Conservation (phyloP, 164 flowering plant genomes). For the Aristolochia fimbriata region DNA sequence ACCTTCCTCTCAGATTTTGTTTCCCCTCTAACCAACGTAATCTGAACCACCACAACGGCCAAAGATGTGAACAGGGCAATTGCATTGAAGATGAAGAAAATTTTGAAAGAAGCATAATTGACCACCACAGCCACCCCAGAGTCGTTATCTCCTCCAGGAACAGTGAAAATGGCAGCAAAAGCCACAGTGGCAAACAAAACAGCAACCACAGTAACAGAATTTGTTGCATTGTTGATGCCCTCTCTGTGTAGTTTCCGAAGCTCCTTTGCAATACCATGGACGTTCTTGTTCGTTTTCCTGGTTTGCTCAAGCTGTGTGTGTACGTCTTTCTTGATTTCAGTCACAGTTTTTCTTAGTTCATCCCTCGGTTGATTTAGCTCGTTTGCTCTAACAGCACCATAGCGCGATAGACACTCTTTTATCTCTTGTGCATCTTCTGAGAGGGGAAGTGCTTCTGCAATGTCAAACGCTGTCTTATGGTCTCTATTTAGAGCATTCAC, state of each 20-base stretch:
- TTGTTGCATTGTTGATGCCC: slow-evolving; percentile 77
- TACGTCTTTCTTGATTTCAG: slow-evolving; percentile 64
- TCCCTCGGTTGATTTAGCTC: slow-evolving; percentile 74
- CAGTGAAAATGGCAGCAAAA: slow-evolving; percentile 67
- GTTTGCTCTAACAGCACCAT: slow-evolving; percentile 53
- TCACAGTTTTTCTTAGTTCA: slow-evolving; percentile 62
- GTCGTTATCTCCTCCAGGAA: slow-evolving; percentile 55
- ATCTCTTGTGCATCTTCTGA: slow-evolving; percentile 57
- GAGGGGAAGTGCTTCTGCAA: slow-evolving; percentile 54
- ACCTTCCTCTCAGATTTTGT: slow-evolving; percentile 58
- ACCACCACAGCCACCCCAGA: slow-evolving; percentile 45
- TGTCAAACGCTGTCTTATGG: slow-evolving; percentile 64
- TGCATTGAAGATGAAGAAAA: slow-evolving; percentile 64
- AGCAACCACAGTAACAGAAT: slow-evolving; percentile 77
- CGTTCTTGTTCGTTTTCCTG: slow-evolving; percentile 56
- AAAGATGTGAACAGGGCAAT: slow-evolving; percentile 66
- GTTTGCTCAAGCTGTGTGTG: slow-evolving; percentile 70
- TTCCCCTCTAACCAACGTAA: slow-evolving; percentile 70
- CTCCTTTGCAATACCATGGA: slow-evolving; percentile 58
- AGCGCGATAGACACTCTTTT: slow-evolving; percentile 34
- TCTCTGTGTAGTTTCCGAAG: slow-evolving; percentile 56
- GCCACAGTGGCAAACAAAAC: slow-evolving; percentile 77
- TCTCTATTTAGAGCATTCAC: slow-evolving; percentile 70
- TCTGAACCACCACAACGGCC: slow-evolving; percentile 79
- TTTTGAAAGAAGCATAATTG: slow-evolving; percentile 36